These are phyloP conservation scores for Pseudogymnoascus pannorum DNA, from an alignment of 2,329 filamentous ascomycete species.

Conservation along the genomic window DNA sequence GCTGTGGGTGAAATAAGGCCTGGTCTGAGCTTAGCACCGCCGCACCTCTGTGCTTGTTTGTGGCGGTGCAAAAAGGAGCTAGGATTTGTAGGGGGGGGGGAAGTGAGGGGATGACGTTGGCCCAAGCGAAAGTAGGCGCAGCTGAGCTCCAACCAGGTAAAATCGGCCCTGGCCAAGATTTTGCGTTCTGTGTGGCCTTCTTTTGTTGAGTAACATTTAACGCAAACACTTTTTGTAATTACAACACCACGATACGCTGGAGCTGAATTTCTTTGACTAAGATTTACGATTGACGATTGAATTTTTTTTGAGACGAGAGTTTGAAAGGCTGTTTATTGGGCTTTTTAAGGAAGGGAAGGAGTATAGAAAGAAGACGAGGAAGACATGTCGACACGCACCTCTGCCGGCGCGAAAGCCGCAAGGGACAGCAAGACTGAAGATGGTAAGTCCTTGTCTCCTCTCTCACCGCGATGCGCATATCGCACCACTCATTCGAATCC, in stretches of 20 bases:
- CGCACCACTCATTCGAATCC: neutral
- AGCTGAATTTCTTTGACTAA: neutral
- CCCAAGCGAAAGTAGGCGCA: neutral
- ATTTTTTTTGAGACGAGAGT: neutral
- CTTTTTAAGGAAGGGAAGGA: neutral
- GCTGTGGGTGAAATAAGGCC: neutral
- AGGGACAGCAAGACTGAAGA: neutral
- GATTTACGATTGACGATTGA: neutral
- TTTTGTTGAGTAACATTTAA: neutral
- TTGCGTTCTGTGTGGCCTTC: neutral
- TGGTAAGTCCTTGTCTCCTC: neutral
- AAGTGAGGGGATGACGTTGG: neutral
- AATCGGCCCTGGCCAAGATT: neutral
- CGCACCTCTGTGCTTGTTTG: neutral
- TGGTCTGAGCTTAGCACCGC: neutral
- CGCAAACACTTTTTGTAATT: neutral
- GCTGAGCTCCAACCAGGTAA: neutral
- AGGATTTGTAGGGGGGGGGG: neutral
- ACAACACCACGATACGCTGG: neutral
- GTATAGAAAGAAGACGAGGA: neutral
- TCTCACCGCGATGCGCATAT: neutral
- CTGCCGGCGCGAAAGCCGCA: neutral
- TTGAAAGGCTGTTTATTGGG: neutral
- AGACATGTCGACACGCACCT: conserved; percentile 3
- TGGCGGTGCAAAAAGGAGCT: neutral